phyloP scores from a whole-genome alignment of 1,139 yeast species.

The Magnusiomyces clavatus region DNA sequence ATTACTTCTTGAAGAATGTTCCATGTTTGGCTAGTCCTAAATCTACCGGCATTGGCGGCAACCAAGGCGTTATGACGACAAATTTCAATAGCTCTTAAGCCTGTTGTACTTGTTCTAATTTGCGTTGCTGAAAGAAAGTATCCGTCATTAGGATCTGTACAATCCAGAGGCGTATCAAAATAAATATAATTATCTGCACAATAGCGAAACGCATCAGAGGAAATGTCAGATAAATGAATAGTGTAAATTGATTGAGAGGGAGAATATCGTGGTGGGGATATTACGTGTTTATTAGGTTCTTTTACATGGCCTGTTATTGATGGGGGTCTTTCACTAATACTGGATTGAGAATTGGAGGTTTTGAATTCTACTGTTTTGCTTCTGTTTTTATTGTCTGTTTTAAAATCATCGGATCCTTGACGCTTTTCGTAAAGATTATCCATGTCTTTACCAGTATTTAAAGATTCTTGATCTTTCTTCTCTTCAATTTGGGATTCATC shows the following conservation, averaged over 20 bases:
- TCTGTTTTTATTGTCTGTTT: too few relatives aligned
- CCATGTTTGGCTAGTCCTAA: slow-evolving; percentile 66
- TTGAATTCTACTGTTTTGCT: too few relatives aligned
- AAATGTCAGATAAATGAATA: slow-evolving; percentile 27
- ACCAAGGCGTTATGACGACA: slow-evolving; percentile 54
- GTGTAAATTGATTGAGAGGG: slow-evolving; percentile 16
- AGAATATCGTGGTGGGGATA: slow-evolving; percentile 3
- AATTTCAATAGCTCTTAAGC: slow-evolving; percentile 38
- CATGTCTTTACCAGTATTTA: too few relatives aligned
- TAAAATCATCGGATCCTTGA: slow-evolving; percentile 4
- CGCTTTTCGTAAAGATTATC: slow-evolving; percentile 5
- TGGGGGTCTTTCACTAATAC: slow-evolving; percentile 1
- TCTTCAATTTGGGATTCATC: too few relatives aligned
- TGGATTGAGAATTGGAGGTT: neutral
- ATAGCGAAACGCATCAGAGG: slow-evolving; percentile 22
- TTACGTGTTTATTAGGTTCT: neutral
- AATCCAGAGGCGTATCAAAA: slow-evolving; percentile 15
- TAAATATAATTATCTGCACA: slow-evolving; percentile 28
- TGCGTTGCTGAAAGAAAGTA: slow-evolving; percentile 30
- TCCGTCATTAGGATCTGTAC: slow-evolving; percentile 26
- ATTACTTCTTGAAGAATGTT: slow-evolving; percentile 51
- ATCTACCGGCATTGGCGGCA: slow-evolving; percentile 47
- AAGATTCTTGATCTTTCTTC: too few relatives aligned
- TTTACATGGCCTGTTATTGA: slow-evolving; percentile 6
- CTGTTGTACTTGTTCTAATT: slow-evolving; percentile 40